Base-by-base conservation (phyloP, 1,139 yeast species). In the Schwanniomyces etchellsii region DNA sequence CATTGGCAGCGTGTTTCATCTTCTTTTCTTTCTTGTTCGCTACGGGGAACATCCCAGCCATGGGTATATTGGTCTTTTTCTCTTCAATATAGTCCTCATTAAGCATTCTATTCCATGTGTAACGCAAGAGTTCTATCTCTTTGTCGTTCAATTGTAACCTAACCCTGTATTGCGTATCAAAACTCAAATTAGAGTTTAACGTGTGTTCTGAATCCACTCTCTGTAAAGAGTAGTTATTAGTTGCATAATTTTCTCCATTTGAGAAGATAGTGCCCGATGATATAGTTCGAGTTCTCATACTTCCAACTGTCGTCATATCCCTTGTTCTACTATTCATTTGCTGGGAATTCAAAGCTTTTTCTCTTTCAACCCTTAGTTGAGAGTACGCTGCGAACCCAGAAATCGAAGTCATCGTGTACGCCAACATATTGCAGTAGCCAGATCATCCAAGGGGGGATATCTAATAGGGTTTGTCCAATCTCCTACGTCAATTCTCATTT, bases 71-170 rank as follows among this genome's bases (percentile, higher is more conserved):
- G 10, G 37, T 32, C 27, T 37, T 33, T 23, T 36, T 38, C 28
- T 41, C 47, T 9, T 37, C 50, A 10, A 52, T 39, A 5, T 58
- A 55, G 28, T 60, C 70, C 29, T 65, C 72, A 28, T 57, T 44
- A 25, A 66, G 43, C 70, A 66, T 62, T 37, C 53, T 54, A 45
- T 62, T 61, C 73, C 73, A 66, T 14, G 70, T 64, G 43, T 55
- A 64, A 29, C 71, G 44, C 29, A 66, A 46, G 31, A 64, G 46
- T 16, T 64, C 70, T 28, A 64, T 65, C 12, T 23, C 25, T 7
- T 7, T 7, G 7, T 23, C n/a, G n/a, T n/a, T 18, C n/a, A 18
- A 18, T 7, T 18, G 7, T 7, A 18, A n/a, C n/a, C n/a, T n/a
- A 18, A 18, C 21, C n/a, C 21, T 18, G n/a, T 18, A 18, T 18